phyloP scores from a whole-genome alignment of 768 basidiomycete species.

The Chiua virens region DNA sequence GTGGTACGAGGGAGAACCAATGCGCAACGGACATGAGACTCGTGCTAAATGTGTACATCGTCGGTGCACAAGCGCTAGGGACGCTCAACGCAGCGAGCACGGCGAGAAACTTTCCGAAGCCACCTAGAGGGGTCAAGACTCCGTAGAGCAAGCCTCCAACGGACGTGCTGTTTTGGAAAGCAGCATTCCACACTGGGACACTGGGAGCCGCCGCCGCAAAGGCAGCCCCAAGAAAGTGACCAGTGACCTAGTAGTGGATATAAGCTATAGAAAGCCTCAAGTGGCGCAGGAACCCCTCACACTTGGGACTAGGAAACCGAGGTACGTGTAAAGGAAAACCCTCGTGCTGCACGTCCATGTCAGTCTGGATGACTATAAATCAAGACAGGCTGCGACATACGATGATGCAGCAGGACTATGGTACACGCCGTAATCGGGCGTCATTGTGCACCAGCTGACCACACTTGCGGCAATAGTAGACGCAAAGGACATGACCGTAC shows the following conservation, averaged over 20 bases:
- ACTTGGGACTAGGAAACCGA: slow-evolving; percentile 43
- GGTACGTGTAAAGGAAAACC: slow-evolving; percentile 47
- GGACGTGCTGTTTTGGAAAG: slow-evolving; percentile 41
- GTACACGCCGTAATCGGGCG: slow-evolving; percentile 50
- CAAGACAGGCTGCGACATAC: slow-evolving; percentile 33
- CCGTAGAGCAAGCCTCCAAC: slow-evolving; percentile 45
- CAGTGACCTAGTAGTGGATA: slow-evolving; percentile 30
- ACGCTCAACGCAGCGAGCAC: slow-evolving; percentile 54
- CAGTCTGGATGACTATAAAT: not conserved
- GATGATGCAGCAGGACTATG: slow-evolving; percentile 56
- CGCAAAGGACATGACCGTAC: slow-evolving; percentile 42
- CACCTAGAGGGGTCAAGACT: slow-evolving; percentile 38
- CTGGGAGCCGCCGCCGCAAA: slow-evolving; percentile 43
- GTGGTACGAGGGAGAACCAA: slow-evolving; percentile 38
- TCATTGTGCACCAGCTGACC: slow-evolving; percentile 44
- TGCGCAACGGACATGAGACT: slow-evolving; percentile 41
- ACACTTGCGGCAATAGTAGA: slow-evolving; percentile 45
- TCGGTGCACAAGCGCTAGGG: slow-evolving; percentile 55
- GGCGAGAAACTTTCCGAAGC: slow-evolving; percentile 48
- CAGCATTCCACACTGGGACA: slow-evolving; percentile 40
- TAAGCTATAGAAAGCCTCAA: not conserved
- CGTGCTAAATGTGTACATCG: slow-evolving; percentile 56
- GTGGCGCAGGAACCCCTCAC: slow-evolving; percentile 26
- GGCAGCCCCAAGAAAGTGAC: slow-evolving; percentile 45
- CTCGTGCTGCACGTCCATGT: slow-evolving; percentile 26